Evolutionary conservation across 2,329 filamentous ascomycete genomes (phyloP).

Genomic region (Escovopsis sp.): DNA sequence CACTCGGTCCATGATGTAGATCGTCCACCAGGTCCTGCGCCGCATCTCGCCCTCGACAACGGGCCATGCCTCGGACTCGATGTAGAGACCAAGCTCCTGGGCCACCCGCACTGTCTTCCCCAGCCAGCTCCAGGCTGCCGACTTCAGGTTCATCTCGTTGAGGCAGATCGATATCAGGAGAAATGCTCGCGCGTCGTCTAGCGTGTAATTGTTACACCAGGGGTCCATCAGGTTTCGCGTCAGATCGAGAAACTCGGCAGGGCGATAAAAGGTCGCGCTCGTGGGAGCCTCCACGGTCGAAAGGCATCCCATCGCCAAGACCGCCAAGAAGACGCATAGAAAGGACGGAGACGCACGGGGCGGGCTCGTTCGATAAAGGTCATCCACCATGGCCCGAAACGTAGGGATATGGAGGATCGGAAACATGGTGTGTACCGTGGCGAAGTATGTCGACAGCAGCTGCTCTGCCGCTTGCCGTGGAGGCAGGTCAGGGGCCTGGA

Average conservation of each 20-base stretch:
- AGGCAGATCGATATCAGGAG: constrained; percentile 66
- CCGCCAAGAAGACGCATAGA: constrained; percentile 65
- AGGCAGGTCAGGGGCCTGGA: constrained; percentile 50
- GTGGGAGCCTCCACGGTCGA: constrained; percentile 44
- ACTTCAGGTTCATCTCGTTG: constrained; percentile 73
- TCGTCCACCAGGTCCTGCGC: constrained; percentile 80
- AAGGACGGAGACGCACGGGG: constrained; percentile 48
- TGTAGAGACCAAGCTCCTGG: constrained; percentile 71
- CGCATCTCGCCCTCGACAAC: constrained; percentile 74
- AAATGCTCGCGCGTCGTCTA: constrained; percentile 60
- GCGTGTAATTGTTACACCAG: constrained; percentile 62
- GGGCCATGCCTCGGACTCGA: constrained; percentile 57
- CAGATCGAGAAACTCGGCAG: constrained; percentile 53
- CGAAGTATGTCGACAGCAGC: constrained; percentile 60
- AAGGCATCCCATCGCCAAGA: constrained; percentile 69
- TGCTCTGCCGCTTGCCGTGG: constrained; percentile 53
- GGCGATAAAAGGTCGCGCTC: constrained; percentile 34
- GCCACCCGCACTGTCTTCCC: constrained; percentile 64
- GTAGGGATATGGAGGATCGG: constrained; percentile 81
- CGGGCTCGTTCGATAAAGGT: constrained; percentile 55
- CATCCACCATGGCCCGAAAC: constrained; percentile 61
- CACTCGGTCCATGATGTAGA: constrained; percentile 77
- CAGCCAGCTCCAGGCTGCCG: constrained; percentile 74
- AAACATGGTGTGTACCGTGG: constrained; percentile 62
- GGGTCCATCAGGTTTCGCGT: constrained; percentile 58